These are phyloP conservation scores for Globomyces pollinis-pini DNA, from an alignment of 192 early-diverging fungal species.

Conservation along the genomic window DNA sequence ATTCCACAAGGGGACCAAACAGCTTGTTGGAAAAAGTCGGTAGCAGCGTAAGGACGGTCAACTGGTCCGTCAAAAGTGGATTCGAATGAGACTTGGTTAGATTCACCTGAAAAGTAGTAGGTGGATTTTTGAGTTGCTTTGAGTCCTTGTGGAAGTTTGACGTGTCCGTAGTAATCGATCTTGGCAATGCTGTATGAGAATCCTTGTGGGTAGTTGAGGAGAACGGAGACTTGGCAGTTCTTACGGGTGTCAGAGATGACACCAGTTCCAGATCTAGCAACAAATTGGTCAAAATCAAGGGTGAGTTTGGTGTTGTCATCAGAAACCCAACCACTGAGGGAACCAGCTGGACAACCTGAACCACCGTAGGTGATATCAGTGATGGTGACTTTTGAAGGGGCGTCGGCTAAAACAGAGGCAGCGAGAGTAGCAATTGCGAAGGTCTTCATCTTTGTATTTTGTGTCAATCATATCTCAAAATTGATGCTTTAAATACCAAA, in stretches of 20 bases:
- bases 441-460: not conserved
- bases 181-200: conserved; percentile 7
- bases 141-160: not conserved
- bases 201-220: conserved; percentile 3
- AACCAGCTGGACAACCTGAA: not conserved
- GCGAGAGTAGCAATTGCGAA: conserved; percentile 1
- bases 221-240: conserved; percentile 16
- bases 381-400: not conserved
- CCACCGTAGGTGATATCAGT: conserved; percentile 3
- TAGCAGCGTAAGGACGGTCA: not conserved
- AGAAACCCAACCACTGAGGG: not conserved
- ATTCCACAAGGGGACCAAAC: conserved; percentile 1
- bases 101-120: conserved; percentile 16
- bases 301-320: conserved; percentile 18
- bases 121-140: conserved; percentile 5
- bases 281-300: conserved; percentile 20
- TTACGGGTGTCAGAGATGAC: conserved; percentile 15
- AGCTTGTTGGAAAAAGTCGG: not conserved
- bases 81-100: not conserved
- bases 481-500: no score
- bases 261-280: conserved; percentile 15
- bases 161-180: conserved; percentile 1
- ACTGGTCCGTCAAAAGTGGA: not conserved
- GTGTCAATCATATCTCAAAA: no score
- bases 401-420: not conserved